These are phyloP conservation scores for Triticum urartu DNA, from an alignment of 176 grass and related monocot species.

Conservation along the genomic window DNA sequence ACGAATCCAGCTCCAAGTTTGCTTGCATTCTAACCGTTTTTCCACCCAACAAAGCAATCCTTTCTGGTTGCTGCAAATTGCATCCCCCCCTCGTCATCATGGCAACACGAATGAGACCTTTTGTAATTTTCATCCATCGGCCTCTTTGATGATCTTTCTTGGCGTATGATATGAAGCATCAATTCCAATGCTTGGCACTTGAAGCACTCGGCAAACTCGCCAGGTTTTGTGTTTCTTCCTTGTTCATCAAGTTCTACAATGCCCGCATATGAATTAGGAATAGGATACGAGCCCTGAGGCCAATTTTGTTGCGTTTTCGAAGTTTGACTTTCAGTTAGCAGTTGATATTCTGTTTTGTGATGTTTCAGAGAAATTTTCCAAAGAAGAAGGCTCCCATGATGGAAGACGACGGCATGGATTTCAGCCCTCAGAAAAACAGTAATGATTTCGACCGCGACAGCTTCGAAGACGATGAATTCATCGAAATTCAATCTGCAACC, in stretches of 20 bases:
- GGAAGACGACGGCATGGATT: slow-evolving; percentile 50
- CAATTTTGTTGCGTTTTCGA: too few species aligned
- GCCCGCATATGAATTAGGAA: not conserved
- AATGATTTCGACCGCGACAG: not conserved
- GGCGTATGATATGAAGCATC: slow-evolving; percentile 26
- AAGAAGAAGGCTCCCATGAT: not conserved
- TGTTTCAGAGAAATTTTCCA: slow-evolving; percentile 29
- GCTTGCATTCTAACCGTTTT: slow-evolving; percentile 27
- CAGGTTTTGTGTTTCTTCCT: slow-evolving; percentile 22
- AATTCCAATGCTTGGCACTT: not conserved
- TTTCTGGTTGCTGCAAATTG: slow-evolving; percentile 26
- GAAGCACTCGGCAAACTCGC: not conserved
- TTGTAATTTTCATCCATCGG: not conserved
- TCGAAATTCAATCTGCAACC: not conserved
- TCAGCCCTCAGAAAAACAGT: slow-evolving; percentile 47
- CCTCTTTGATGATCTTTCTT: slow-evolving; percentile 6
- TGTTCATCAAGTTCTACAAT: not conserved
- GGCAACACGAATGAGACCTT: not conserved
- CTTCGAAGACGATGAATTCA: slow-evolving; percentile 35
- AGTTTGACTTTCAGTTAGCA: not conserved
- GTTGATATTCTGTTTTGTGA: slow-evolving; percentile 15
- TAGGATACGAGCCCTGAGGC: not conserved
- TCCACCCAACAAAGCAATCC: slow-evolving; percentile 22
- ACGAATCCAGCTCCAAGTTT: slow-evolving; percentile 41
- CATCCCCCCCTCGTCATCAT: not conserved